Conservation (phyloP, 1,284 basidiomycete species). For the Cystobasidiaceae sp. region DNA sequence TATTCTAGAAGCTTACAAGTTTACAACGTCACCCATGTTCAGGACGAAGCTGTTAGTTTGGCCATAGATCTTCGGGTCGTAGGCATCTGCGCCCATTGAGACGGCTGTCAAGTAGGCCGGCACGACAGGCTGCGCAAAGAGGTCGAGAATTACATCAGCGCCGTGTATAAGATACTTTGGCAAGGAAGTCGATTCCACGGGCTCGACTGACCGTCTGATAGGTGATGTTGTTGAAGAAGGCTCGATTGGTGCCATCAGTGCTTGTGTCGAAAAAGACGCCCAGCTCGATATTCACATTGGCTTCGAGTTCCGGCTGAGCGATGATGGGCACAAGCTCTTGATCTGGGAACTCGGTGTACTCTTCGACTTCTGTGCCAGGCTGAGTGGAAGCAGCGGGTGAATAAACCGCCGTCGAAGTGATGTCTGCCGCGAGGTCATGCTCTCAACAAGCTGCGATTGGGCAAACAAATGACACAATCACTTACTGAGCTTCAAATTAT, state of each 20-base stretch:
- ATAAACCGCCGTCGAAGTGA: slow-evolving; percentile 72
- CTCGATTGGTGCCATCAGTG: slow-evolving; percentile 68
- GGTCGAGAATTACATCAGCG: too few relatives aligned
- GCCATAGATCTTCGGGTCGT: slow-evolving; percentile 67
- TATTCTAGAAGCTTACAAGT: slow-evolving; percentile 52
- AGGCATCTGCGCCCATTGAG: slow-evolving; percentile 68
- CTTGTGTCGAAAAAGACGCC: slow-evolving; percentile 59
- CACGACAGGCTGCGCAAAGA: slow-evolving; percentile 51
- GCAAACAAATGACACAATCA: slow-evolving; percentile 12
- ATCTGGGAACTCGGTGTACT: slow-evolving; percentile 56
- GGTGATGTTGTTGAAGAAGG: slow-evolving; percentile 61
- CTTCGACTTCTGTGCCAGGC: slow-evolving; percentile 55
- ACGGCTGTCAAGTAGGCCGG: slow-evolving; percentile 71
- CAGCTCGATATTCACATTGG: slow-evolving; percentile 38
- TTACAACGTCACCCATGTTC: slow-evolving; percentile 67
- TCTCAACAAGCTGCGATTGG: too few relatives aligned
- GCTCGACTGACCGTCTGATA: slow-evolving; percentile 1
- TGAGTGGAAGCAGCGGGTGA: slow-evolving; percentile 52
- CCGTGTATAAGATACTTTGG: too few relatives aligned
- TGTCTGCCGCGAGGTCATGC: too few relatives aligned
- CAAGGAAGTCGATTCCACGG: too few relatives aligned
- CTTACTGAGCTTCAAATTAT: slow-evolving; percentile 65
- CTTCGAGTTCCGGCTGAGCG: slow-evolving; percentile 57
- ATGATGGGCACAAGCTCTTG: slow-evolving; percentile 58
- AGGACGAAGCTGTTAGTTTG: slow-evolving; percentile 63